Conservation (phyloP, 768 basidiomycete species). For the Leccinellum albellum region DNA sequence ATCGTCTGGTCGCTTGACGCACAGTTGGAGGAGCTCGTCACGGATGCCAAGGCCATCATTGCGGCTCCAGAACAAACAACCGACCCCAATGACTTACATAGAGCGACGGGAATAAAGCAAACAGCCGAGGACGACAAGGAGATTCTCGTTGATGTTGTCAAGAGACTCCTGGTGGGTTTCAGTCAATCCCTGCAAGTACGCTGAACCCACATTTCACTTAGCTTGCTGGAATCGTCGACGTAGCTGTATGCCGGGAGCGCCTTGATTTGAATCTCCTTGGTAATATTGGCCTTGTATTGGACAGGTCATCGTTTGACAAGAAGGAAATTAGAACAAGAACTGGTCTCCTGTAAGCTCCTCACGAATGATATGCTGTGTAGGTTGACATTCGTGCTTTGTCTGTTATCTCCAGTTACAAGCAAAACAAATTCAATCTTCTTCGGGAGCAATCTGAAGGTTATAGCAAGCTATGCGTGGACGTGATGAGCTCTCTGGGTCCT, state of each 20-base stretch:
- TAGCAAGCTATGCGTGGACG: constrained; percentile 84
- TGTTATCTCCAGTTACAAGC: constrained; percentile 70
- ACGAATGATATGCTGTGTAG: background rate
- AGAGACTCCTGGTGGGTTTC: constrained; percentile 51
- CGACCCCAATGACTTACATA: constrained; percentile 22
- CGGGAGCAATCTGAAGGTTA: constrained; percentile 98
- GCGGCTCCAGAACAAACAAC: constrained; percentile 27
- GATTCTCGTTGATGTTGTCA: constrained; percentile 53
- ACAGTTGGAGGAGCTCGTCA: constrained; percentile 66
- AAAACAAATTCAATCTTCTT: constrained; percentile 96
- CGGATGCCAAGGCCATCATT: constrained; percentile 48
- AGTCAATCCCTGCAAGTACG: background rate
- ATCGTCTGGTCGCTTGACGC: constrained; percentile 79
- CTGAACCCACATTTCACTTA: constrained; percentile 27
- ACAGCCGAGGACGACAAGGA: constrained; percentile 62
- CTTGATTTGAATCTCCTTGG: constrained; percentile 65
- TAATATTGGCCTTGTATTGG: constrained; percentile 63
- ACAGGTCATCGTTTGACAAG: constrained; percentile 64
- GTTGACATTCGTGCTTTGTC: constrained; percentile 1
- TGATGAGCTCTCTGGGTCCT: constrained; percentile 73
- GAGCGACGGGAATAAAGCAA: constrained; percentile 45
- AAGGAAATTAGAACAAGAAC: constrained; percentile 81
- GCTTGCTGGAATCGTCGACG: constrained; percentile 55
- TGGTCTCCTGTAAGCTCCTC: constrained; percentile 65
- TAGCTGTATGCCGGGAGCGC: constrained; percentile 66